phyloP scores from a whole-genome alignment of 2,329 filamentous ascomycete species.

The Amesomyces nigricolor region DNA sequence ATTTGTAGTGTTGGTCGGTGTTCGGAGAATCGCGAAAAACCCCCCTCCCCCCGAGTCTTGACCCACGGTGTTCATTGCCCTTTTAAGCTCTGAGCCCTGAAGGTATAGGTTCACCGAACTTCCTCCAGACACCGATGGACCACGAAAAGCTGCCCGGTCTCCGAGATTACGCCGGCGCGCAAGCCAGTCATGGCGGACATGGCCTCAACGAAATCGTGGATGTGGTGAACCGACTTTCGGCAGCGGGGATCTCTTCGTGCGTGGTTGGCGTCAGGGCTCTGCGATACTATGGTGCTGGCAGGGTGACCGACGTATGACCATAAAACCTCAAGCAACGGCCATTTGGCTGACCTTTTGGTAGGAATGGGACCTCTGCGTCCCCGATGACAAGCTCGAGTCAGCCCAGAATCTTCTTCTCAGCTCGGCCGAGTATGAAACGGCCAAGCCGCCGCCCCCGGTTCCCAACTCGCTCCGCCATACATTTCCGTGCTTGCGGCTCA shows the following conservation, averaged over 20 bases:
- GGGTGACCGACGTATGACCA: neutral
- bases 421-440: neutral
- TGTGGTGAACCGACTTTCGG: neutral
- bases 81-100: no score
- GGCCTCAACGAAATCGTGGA: neutral
- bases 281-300: neutral
- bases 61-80: no score
- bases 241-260: neutral
- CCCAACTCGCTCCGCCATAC: neutral
- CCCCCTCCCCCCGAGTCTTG: no score
- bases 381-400: neutral
- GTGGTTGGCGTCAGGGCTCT: constrained; percentile 4
- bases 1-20: no score
- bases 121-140: neutral
- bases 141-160: neutral
- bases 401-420: neutral
- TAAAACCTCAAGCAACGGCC: no score
- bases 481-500: constrained; percentile 1
- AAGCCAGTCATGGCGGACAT: neutral
- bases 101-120: no score
- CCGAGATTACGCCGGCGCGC: neutral
- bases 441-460: neutral
- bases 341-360: neutral
- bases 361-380: constrained; percentile 8
- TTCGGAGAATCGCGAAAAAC: no score